Evolutionary conservation across 2,329 filamentous ascomycete genomes (phyloP).

Genomic region (Helminthosporium solani): DNA sequence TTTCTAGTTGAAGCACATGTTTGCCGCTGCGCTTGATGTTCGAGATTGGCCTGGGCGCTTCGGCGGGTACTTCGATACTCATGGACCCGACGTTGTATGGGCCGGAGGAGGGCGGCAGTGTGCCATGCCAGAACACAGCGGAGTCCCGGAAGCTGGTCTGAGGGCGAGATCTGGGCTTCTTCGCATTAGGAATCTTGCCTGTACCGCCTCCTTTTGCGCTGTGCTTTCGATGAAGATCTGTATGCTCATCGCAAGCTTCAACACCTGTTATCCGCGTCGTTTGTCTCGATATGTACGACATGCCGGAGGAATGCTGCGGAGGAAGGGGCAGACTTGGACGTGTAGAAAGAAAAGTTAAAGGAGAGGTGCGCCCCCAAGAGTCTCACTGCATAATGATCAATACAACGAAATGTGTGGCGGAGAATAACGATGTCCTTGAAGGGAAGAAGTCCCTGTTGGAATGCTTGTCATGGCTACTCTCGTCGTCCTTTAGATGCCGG

Average conservation of each 20-base stretch:
- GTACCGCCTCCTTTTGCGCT: slow-evolving; percentile 19
- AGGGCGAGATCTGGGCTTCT: slow-evolving; percentile 52
- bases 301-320: slow-evolving; percentile 1
- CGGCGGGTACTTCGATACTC: slow-evolving; percentile 56
- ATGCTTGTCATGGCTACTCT: neutral
- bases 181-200: slow-evolving; percentile 43
- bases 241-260: slow-evolving; percentile 13
- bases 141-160: slow-evolving; percentile 52
- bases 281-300: slow-evolving; percentile 30
- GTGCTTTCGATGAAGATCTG: slow-evolving; percentile 17
- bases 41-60: slow-evolving; percentile 51
- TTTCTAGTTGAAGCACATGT: slow-evolving; percentile 56
- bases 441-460: neutral
- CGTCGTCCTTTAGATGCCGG: neutral
- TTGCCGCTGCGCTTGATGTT: slow-evolving; percentile 52
- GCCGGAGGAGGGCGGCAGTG: slow-evolving; percentile 54
- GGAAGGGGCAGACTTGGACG: too few species aligned
- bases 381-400: too few species aligned
- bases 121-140: slow-evolving; percentile 45
- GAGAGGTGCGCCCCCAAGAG: too few species aligned
- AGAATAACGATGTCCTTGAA: neutral
- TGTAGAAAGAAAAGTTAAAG: neutral
- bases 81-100: slow-evolving; percentile 53
- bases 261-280: slow-evolving; percentile 31
- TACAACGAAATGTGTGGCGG: too few species aligned